Percentiles rank a stretch among this genome's conserved stretches.
phyloP scores from a whole-genome alignment of 768 basidiomycete genomes.

The Podaxis rugospora region DNA sequence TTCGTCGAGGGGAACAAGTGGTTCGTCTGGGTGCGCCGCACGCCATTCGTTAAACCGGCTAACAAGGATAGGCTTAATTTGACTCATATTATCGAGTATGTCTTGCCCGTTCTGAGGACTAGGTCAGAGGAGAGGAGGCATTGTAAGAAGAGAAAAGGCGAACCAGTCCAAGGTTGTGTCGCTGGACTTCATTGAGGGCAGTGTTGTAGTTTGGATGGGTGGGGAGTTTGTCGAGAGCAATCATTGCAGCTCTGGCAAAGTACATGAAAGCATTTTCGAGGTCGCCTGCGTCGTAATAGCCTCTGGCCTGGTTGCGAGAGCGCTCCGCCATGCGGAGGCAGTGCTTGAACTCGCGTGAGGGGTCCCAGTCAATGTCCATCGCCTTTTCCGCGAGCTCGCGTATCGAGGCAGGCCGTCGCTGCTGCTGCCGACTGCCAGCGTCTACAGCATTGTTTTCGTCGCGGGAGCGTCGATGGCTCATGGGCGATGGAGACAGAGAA shows the following conservation, averaged over 20 bases:
- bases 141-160: slow-evolving; percentile 25
- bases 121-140: neutral
- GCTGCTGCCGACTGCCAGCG: neutral
- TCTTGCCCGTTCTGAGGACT: slow-evolving; percentile 65
- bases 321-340: slow-evolving; percentile 64
- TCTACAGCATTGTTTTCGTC: neutral
- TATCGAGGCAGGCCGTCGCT: slow-evolving; percentile 52
- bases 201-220: slow-evolving; percentile 61
- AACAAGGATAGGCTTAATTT: slow-evolving; percentile 61
- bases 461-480: slow-evolving; percentile 2
- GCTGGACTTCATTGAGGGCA: slow-evolving; percentile 52
- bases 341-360: slow-evolving; percentile 55
- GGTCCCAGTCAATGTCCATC: slow-evolving; percentile 51
- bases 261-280: slow-evolving; percentile 70
- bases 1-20: slow-evolving; percentile 18
- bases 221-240: slow-evolving; percentile 78
- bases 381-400: slow-evolving; percentile 63
- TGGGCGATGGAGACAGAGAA: neutral
- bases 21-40: slow-evolving; percentile 35
- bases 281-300: slow-evolving; percentile 44
- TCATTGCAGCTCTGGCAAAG: slow-evolving; percentile 68
- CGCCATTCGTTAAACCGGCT: slow-evolving; percentile 62
- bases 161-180: slow-evolving; percentile 66
- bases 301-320: slow-evolving; percentile 52
- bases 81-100: slow-evolving; percentile 61